Evolutionary conservation across 192 early-diverging fungal species (phyloP).

Genomic region (Mortierella hygrophila): DNA sequence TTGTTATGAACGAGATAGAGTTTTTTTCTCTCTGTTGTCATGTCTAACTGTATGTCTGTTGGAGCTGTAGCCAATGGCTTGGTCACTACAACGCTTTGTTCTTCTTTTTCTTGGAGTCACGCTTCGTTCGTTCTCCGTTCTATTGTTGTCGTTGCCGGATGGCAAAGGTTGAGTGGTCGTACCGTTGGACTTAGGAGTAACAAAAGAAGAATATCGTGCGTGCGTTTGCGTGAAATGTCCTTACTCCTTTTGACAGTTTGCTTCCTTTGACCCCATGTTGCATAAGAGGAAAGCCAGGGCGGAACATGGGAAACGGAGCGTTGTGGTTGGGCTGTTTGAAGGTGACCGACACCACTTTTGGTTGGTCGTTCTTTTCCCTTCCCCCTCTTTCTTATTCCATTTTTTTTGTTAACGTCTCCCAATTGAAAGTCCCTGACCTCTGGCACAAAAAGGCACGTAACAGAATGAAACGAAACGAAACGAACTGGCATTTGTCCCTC

Average conservation of each 20-base stretch:
- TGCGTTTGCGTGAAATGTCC: no score
- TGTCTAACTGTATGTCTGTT: background rate
- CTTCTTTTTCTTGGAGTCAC: background rate
- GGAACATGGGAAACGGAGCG: background rate
- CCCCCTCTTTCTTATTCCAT: background rate
- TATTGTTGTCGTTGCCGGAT: no score
- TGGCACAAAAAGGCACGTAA: background rate
- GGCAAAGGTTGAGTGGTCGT: no score
- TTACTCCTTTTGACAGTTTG: no score
- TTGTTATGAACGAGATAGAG: slow-evolving; percentile 4
- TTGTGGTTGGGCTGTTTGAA: background rate
- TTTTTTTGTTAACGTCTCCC: background rate
- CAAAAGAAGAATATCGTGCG: no score
- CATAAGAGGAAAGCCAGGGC: background rate
- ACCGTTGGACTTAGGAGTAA: no score
- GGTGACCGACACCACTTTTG: slow-evolving; percentile 7
- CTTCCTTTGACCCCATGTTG: background rate
- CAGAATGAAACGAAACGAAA: background rate
- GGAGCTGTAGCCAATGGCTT: background rate
- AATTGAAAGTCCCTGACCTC: background rate
- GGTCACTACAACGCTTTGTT: background rate
- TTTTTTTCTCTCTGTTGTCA: background rate
- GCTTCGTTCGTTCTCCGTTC: no score
- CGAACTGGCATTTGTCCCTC: background rate
- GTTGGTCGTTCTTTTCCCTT: slow-evolving; percentile 7